Evolutionary conservation across 345 rosid species (phyloP).

Genomic region (Eucalyptus albens): DNA sequence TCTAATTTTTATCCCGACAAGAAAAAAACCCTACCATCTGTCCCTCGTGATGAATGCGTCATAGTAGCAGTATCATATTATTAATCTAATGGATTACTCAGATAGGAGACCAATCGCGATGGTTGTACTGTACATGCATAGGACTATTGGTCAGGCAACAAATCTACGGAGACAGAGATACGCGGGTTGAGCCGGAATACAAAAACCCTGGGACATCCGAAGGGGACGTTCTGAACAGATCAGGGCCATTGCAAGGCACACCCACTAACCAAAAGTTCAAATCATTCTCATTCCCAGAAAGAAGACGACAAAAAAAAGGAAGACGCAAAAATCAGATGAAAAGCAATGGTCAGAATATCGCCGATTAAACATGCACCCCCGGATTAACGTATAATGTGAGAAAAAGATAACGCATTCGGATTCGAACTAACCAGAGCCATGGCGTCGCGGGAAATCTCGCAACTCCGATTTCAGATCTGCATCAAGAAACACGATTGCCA

Average conservation of each 20-base stretch:
- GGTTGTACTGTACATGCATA: background rate
- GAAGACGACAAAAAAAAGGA: background rate
- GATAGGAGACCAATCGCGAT: background rate
- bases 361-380: background rate
- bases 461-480: conserved; percentile 45
- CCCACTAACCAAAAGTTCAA: background rate
- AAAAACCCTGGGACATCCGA: background rate
- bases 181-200: background rate
- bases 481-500: background rate
- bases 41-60: background rate
- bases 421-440: conserved; percentile 64
- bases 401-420: background rate
- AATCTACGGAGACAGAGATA: background rate
- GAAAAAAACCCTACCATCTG: background rate
- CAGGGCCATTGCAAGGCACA: background rate
- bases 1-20: background rate
- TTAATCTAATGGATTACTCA: background rate
- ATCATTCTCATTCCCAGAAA: background rate
- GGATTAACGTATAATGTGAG: background rate
- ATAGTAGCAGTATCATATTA: background rate
- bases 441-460: conserved; percentile 20
- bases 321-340: background rate
- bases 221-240: background rate
- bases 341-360: background rate
- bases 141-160: background rate